These are phyloP conservation scores for Quercus agrifolia DNA, from an alignment of 306 rosid species.

Conservation along the genomic window DNA sequence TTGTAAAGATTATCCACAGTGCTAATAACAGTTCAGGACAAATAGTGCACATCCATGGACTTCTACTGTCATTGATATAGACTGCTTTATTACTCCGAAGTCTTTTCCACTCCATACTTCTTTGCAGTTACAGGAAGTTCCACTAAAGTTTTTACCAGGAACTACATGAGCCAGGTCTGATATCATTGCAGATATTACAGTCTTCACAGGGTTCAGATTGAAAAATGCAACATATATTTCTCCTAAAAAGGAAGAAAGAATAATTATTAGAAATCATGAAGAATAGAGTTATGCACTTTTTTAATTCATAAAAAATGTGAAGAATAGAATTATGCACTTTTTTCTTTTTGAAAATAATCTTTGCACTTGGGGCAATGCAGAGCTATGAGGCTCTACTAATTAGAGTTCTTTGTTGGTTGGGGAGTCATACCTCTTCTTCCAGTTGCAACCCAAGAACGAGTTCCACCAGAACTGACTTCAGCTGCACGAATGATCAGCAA, in stretches of 20 bases:
- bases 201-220: conserved; percentile 50
- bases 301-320: too few relatives aligned
- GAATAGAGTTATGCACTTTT: too few relatives aligned
- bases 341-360: background rate
- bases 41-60: conserved; percentile 65
- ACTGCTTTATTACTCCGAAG: conserved; percentile 24
- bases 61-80: conserved; percentile 39
- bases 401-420: background rate
- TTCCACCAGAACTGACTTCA: conserved; percentile 35
- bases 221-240: conserved; percentile 72
- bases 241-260: conserved; percentile 28
- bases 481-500: conserved; percentile 44
- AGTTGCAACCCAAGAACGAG: conserved; percentile 81
- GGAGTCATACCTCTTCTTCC: conserved; percentile 57
- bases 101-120: conserved; percentile 72
- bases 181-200: conserved; percentile 32
- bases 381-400: conserved; percentile 5
- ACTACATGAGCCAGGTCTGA: conserved; percentile 49
- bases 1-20: background rate
- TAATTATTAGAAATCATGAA: background rate
- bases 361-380: background rate
- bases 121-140: conserved; percentile 35
- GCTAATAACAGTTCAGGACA: conserved; percentile 43
- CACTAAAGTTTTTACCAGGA: conserved; percentile 24
- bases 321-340: background rate